phyloP scores from a whole-genome alignment of 2,329 filamentous ascomycete genomes.

The Zopfia rhizophila region DNA sequence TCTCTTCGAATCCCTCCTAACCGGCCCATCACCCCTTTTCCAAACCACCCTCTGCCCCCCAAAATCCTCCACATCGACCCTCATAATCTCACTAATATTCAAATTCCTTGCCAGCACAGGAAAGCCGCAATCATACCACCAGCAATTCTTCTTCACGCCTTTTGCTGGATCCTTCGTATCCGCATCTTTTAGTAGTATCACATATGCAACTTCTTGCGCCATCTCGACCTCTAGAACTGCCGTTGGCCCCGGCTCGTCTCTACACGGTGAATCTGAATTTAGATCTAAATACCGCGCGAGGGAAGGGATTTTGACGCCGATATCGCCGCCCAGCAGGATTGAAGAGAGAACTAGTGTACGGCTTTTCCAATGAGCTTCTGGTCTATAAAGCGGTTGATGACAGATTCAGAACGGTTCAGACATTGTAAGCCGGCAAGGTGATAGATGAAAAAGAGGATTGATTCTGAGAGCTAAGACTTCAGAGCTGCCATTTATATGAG shows the following conservation, averaged over 20 bases:
- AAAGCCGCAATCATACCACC: conserved; percentile 8
- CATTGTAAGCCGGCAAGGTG: no score
- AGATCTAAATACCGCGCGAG: no score
- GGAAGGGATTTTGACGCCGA: no score
- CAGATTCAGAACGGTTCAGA: not conserved
- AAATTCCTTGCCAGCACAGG: conserved; percentile 2
- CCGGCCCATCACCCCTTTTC: conserved; percentile 15
- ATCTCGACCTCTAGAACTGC: conserved; percentile 3
- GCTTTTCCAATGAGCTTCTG: not conserved
- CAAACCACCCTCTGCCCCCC: not conserved
- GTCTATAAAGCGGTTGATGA: conserved; percentile 2
- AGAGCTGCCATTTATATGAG: no score
- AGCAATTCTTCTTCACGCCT: conserved; percentile 7
- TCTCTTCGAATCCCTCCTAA: no score
- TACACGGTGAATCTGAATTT: conserved; percentile 3
- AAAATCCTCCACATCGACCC: no score
- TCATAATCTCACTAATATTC: conserved; percentile 6
- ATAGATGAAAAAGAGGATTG: no score
- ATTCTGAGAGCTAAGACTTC: no score
- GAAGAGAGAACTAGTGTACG: conserved; percentile 5
- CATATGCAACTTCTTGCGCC: conserved; percentile 3
- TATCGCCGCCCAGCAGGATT: not conserved
- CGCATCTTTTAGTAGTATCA: conserved; percentile 1
- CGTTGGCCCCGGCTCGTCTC: not conserved
- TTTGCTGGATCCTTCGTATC: not conserved